A percentile compares a stretch with the other conserved stretches of the same genome.
Conservation (phyloP, 257 asterid genomes). For the Solanum commersonii region DNA sequence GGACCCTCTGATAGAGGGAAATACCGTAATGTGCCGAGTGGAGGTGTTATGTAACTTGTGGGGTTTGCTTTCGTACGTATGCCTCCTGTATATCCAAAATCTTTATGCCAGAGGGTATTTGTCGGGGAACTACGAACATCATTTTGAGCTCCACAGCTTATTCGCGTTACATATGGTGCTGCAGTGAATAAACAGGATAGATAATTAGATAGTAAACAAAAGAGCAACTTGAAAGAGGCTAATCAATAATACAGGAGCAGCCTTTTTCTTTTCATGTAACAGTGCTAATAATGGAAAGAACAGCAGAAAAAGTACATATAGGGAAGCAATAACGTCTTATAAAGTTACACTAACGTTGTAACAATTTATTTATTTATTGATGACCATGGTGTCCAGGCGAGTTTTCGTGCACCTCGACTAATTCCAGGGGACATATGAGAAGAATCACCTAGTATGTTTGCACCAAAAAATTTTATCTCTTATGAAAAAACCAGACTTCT, state of each 20-base stretch:
- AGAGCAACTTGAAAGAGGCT: neutral
- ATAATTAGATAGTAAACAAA: neutral
- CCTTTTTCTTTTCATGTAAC: neutral
- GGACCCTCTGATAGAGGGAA: slow-evolving; percentile 91
- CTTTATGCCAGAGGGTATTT: slow-evolving; percentile 76
- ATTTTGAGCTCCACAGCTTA: slow-evolving; percentile 84
- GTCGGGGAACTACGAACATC: slow-evolving; percentile 60
- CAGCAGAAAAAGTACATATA: neutral
- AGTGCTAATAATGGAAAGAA: neutral
- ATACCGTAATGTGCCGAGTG: slow-evolving; percentile 55
- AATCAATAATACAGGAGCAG: neutral
- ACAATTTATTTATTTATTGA: neutral
- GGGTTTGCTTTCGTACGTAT: slow-evolving; percentile 52
- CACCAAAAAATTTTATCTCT: neutral
- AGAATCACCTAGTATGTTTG: neutral
- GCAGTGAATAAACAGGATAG: slow-evolving; percentile 5
- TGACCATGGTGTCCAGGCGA: neutral
- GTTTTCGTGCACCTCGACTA: neutral
- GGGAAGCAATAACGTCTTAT: neutral
- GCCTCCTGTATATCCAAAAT: slow-evolving; percentile 90
- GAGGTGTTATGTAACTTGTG: slow-evolving; percentile 71
- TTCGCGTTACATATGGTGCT: slow-evolving; percentile 83
- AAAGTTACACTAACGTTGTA: neutral
- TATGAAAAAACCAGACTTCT: neutral
- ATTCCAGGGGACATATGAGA: neutral